Percentiles rank a stretch among this genome's conserved stretches.
These are phyloP conservation scores for Stephania cephalantha DNA, from an alignment of 164 flowering plant species.

Conservation along the genomic window DNA sequence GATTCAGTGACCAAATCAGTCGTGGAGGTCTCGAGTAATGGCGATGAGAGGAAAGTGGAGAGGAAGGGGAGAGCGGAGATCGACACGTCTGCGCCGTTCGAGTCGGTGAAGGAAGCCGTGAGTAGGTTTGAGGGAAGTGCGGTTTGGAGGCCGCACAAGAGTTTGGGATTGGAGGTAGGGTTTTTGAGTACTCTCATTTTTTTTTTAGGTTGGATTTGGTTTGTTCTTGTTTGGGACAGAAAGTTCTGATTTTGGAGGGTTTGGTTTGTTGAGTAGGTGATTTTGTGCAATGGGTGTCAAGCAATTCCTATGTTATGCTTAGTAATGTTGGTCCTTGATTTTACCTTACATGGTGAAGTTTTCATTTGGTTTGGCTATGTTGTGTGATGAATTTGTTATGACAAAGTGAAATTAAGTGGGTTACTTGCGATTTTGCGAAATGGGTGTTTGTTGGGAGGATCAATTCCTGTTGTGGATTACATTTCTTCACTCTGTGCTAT, in stretches of 20 bases:
- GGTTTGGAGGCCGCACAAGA: constrained; percentile 56
- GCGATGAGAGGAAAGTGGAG: neutral
- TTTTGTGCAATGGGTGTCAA: neutral
- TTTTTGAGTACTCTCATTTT: neutral
- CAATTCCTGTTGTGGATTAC: neutral
- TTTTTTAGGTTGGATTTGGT: neutral
- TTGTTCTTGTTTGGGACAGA: neutral
- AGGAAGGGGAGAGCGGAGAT: constrained; percentile 52
- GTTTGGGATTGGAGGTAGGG: neutral
- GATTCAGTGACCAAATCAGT: neutral
- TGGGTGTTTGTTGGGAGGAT: neutral
- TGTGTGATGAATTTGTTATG: neutral
- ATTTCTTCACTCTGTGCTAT: neutral
- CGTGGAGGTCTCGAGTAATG: neutral
- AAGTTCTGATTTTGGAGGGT: neutral
- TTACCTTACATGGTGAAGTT: neutral
- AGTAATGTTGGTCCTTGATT: neutral
- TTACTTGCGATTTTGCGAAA: neutral
- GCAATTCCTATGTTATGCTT: no score
- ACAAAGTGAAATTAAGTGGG: neutral
- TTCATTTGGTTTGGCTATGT: neutral
- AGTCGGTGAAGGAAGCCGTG: constrained; percentile 88
- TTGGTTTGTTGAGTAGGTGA: neutral
- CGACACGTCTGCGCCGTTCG: constrained; percentile 85
- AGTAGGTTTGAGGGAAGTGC: constrained; percentile 78